phyloP scores from a whole-genome alignment of 768 basidiomycete species.

The Tremella fuciformis region DNA sequence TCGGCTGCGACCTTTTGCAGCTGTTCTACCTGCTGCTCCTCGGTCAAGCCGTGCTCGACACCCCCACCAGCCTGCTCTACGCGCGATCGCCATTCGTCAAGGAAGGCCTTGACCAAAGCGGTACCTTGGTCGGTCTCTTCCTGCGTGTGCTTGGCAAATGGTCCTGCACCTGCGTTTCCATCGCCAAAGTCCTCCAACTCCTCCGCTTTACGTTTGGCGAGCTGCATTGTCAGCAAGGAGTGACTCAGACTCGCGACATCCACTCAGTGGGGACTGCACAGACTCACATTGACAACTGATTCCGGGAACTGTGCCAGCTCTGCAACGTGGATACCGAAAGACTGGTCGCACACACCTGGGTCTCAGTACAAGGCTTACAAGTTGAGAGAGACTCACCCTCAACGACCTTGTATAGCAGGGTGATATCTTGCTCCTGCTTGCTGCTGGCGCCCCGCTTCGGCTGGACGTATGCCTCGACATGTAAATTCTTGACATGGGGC shows the following conservation, averaged over 20 bases:
- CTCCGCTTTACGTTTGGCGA: constrained; percentile 87
- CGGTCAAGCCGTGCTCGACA: constrained; percentile 55
- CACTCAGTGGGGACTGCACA: not conserved
- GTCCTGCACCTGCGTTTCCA: constrained; percentile 47
- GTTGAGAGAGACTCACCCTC: constrained; percentile 63
- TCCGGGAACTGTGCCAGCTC: constrained; percentile 97
- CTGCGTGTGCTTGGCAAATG: constrained; percentile 57
- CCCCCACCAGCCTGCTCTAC: constrained; percentile 56
- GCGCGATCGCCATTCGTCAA: constrained; percentile 63
- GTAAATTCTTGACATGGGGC: constrained; percentile 83
- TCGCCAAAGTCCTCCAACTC: constrained; percentile 80
- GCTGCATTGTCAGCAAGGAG: constrained; percentile 53
- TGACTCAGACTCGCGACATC: not conserved
- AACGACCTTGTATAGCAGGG: constrained; percentile 68
- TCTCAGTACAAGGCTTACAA: not conserved
- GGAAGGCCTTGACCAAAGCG: constrained; percentile 71
- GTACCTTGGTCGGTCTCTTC: constrained; percentile 75
- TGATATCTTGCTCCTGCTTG: constrained; percentile 69
- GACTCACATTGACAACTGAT: constrained; percentile 74
- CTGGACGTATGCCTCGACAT: constrained; percentile 88
- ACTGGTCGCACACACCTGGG: constrained; percentile 86
- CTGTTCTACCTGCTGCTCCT: constrained; percentile 57
- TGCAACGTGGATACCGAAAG: constrained; percentile 97
- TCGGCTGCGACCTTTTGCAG: constrained; percentile 65
- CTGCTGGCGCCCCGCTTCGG: constrained; percentile 39